Percentiles rank a stretch among this genome's conserved stretches.
These are phyloP conservation scores for Solanum virginianum DNA, from an alignment of 257 asterid genomes.

Conservation along the genomic window DNA sequence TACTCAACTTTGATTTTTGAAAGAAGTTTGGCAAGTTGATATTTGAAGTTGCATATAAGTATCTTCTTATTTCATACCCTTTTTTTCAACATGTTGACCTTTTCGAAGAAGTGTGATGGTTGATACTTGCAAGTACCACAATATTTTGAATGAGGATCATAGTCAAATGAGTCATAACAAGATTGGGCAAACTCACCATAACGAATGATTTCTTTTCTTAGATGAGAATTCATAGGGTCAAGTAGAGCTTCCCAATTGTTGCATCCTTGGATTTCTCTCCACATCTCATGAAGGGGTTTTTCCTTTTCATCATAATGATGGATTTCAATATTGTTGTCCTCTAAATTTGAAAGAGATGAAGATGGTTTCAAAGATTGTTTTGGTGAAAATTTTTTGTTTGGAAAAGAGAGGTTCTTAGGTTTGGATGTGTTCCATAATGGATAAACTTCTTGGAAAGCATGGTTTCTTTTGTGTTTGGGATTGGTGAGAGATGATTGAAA, in stretches of 20 bases:
- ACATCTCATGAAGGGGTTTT: constrained; percentile 29
- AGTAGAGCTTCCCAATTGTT: constrained; percentile 41
- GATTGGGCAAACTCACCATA: constrained; percentile 75
- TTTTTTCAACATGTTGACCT: constrained; percentile 39
- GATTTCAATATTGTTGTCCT: background rate
- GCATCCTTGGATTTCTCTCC: constrained; percentile 53
- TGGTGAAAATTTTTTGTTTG: background rate
- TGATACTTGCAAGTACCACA: constrained; percentile 75
- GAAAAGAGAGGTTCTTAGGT: background rate
- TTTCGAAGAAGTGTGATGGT: constrained; percentile 34
- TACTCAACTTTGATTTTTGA: constrained; percentile 30
- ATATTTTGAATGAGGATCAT: constrained; percentile 65
- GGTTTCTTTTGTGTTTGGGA: constrained; percentile 3
- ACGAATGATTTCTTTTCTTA: constrained; percentile 46
- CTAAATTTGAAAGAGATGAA: constrained; percentile 24
- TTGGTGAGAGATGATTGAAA: constrained; percentile 16
- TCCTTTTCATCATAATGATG: constrained; percentile 5
- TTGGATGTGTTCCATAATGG: background rate
- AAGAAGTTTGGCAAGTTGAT: constrained; percentile 66
- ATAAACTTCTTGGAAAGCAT: background rate
- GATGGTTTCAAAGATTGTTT: constrained; percentile 3
- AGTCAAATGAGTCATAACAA: constrained; percentile 72
- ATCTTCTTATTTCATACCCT: constrained; percentile 49
- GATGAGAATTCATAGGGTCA: constrained; percentile 61
- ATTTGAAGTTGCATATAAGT: constrained; percentile 59